Conservation (phyloP, 495 filamentous ascomycete species). For the Aspergillus funiculosus region DNA sequence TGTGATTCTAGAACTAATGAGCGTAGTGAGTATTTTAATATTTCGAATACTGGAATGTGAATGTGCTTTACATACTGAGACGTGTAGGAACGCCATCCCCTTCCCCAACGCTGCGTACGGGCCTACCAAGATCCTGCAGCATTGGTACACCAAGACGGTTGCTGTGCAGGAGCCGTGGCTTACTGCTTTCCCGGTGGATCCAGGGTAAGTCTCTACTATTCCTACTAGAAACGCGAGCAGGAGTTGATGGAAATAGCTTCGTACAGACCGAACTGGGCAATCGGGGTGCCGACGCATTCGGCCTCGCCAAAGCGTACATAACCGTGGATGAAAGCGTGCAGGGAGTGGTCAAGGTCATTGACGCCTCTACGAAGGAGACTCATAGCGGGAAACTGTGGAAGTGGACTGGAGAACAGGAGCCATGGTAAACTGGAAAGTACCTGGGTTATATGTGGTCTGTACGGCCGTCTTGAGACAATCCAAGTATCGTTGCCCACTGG, state of each 20-base stretch:
- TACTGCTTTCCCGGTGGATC: conserved; percentile 28
- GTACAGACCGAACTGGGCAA: conserved; percentile 45
- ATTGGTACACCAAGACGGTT: conserved; percentile 36
- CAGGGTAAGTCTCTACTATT: conserved; percentile 26
- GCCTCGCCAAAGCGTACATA: conserved; percentile 29
- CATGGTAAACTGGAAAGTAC: too few relatives aligned
- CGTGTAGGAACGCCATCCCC: conserved; percentile 15
- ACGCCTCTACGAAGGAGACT: conserved; percentile 25
- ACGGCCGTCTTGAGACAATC: too few relatives aligned
- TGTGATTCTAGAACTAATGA: too few relatives aligned
- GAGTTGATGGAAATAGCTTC: conserved; percentile 24
- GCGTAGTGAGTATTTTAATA: too few relatives aligned
- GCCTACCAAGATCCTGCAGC: conserved; percentile 31
- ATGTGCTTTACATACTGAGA: too few relatives aligned
- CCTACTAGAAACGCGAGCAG: not conserved
- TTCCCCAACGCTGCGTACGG: conserved; percentile 35
- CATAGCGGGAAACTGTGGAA: conserved; percentile 33
- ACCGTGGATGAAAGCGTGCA: conserved; percentile 29
- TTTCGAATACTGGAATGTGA: too few relatives aligned
- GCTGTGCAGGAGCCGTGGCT: conserved; percentile 35
- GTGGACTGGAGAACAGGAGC: conserved; percentile 18
- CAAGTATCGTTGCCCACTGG: too few relatives aligned
- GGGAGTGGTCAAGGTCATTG: conserved; percentile 35
- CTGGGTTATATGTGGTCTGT: too few relatives aligned
- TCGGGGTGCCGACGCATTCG: conserved; percentile 28